Evolutionary conservation across 805 yeast genomes (phyloP), one percentile per base, ranked within the genome.

Genomic region (Myxozyma vanderwaltii): DNA sequence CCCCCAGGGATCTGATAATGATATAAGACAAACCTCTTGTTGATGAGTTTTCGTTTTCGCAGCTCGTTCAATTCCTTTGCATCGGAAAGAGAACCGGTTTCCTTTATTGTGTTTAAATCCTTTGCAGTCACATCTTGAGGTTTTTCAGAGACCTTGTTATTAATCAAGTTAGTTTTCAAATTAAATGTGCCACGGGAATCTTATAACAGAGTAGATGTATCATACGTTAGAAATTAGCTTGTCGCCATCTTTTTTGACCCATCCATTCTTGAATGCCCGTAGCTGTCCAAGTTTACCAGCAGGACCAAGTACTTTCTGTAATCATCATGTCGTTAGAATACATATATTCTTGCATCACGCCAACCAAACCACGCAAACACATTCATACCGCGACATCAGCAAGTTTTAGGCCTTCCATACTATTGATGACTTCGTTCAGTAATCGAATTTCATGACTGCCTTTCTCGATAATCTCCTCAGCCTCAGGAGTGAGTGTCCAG

Each of bases 281-380:
- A 96, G 96, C 77, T 94, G 99, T 64, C 99, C 99, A 65, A 92
- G 81, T 68, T 86, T 86, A 63, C 97, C 98, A 60, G 84, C 84
- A 53, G 84, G 77, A 57, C 97, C 97, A 76, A 92, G 78, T 65
- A 86, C 81, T 56, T 84, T 72, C 51, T 69, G 69, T 36, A 76
- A 75, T n/a, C 24, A 21, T 21, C 6, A 45, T 38, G 41, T 12
- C 3, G 23, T 17, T 29, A 23, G 10, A 19, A 38, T n/a, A 29
- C 5, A 59, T 75, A 74, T 19, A 13, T 38, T 46, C 26, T n/a
- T 23, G 13, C 38, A 26, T 33, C 35, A 4, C 51, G 5, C 15
- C 19, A 5, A 15, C 17, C 3, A 29, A 3, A 17, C 2, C 38
- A 45, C 15, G 10, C 13, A 39, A 23, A 27, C 27, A 29, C n/a